Evolutionary conservation across 352 stramenopile species (phyloP).

Genomic region (Detonula confervacea): DNA sequence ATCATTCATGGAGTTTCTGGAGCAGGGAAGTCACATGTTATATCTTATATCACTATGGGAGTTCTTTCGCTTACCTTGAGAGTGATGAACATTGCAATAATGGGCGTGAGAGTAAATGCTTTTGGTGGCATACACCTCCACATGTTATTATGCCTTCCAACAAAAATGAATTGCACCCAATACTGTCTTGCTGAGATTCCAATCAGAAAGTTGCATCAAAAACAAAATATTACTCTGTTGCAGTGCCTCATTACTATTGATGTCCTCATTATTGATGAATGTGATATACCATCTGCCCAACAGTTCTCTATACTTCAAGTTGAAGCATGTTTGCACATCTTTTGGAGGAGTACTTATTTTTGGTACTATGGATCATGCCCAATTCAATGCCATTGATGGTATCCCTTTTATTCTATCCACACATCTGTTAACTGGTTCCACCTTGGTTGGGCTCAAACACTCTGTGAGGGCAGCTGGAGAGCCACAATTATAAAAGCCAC

Average conservation of each 20-base stretch:
- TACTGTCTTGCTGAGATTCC: neutral
- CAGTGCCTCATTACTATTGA: constrained; percentile 17
- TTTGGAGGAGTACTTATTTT: constrained; percentile 34
- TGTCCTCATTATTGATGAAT: constrained; percentile 24
- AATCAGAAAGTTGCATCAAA: neutral
- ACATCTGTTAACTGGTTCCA: constrained; percentile 22
- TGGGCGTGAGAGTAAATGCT: neutral
- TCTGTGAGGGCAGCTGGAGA: constrained; percentile 35
- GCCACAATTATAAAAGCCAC: too few relatives aligned
- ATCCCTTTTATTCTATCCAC: constrained; percentile 19
- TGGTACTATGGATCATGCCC: constrained; percentile 27
- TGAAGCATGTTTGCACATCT: constrained; percentile 32
- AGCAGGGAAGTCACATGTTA: constrained; percentile 19
- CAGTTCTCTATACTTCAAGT: constrained; percentile 7
- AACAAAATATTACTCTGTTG: neutral
- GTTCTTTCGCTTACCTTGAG: constrained; percentile 17
- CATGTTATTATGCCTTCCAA: constrained; percentile 18
- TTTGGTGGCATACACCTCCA: constrained; percentile 28
- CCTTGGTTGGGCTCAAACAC: constrained; percentile 23
- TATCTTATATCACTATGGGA: constrained; percentile 6
- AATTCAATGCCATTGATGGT: constrained; percentile 16
- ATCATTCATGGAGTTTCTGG: constrained; percentile 31
- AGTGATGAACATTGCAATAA: constrained; percentile 16
- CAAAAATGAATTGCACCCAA: neutral
- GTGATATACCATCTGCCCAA: constrained; percentile 5